Evolutionary conservation across 2,329 filamentous ascomycete species (phyloP).

Genomic region (Aureobasidium melanogenum): DNA sequence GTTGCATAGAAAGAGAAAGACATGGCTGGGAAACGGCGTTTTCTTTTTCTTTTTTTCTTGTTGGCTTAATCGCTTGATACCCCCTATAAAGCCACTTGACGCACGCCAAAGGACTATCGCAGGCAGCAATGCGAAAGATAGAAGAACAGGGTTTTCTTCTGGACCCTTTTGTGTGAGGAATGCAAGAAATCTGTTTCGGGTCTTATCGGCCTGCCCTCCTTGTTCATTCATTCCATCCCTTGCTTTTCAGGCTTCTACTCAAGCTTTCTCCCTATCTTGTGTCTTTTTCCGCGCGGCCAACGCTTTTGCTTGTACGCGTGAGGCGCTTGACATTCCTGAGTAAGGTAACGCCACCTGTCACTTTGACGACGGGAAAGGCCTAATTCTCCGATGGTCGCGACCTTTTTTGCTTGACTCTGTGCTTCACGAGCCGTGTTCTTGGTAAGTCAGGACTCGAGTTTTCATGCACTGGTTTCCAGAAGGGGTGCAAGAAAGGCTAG

Average conservation of each 20-base stretch:
- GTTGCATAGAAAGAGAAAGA: slow-evolving; percentile 2
- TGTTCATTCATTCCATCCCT: not conserved
- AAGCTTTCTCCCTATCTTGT: not conserved
- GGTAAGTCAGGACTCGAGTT: not conserved
- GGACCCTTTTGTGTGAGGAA: not conserved
- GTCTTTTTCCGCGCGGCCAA: not conserved
- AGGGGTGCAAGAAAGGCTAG: not conserved
- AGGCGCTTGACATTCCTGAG: not conserved
- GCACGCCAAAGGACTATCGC: not conserved
- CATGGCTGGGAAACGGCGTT: not conserved
- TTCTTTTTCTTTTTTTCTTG: not conserved
- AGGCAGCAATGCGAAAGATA: not conserved
- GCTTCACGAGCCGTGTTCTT: not conserved
- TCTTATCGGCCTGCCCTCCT: not conserved
- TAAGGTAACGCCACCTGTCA: not conserved
- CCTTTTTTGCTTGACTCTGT: not conserved
- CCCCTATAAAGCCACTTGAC: not conserved
- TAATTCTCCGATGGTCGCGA: not conserved
- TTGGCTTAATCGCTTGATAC: not conserved
- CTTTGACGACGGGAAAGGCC: not conserved
- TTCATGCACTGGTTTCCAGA: not conserved
- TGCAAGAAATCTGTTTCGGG: not conserved
- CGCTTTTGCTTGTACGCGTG: not conserved
- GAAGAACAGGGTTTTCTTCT: not conserved
- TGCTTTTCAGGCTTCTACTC: not conserved